These are phyloP conservation scores for Neonectria punicea DNA, from an alignment of 2,329 filamentous ascomycete genomes.

Conservation along the genomic window DNA sequence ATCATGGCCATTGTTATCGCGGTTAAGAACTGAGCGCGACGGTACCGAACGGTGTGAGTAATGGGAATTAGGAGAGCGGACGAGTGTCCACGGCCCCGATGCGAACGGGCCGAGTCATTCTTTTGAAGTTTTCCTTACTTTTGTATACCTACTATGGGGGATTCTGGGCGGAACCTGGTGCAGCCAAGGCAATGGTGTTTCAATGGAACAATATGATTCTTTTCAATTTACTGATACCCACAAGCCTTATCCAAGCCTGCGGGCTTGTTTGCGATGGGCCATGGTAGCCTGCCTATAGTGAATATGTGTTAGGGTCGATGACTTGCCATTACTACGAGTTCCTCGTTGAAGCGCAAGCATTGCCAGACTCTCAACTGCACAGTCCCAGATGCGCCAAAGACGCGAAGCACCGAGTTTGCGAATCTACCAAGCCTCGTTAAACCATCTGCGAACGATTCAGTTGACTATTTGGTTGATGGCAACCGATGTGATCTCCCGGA, in stretches of 20 bases:
- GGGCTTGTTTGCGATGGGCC: not conserved
- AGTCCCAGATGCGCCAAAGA: no score
- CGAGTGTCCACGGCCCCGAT: not conserved
- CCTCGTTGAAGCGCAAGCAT: no score
- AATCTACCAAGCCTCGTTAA: no score
- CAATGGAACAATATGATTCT: slow-evolving; percentile 35
- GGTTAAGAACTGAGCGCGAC: slow-evolving; percentile 54
- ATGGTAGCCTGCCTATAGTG: not conserved
- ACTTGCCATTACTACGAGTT: no score
- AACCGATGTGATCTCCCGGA: no score
- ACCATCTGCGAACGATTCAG: no score
- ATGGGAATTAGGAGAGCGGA: not conserved
- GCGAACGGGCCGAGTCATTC: slow-evolving; percentile 12
- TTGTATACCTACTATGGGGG: slow-evolving; percentile 33
- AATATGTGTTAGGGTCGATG: not conserved
- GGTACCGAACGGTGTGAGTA: not conserved
- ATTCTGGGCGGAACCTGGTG: slow-evolving; percentile 33
- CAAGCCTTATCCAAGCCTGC: slow-evolving; percentile 9
- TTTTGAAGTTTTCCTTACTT: slow-evolving; percentile 25
- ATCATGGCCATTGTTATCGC: slow-evolving; percentile 65
- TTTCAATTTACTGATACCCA: slow-evolving; percentile 38
- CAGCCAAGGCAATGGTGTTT: slow-evolving; percentile 37
- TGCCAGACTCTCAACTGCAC: no score
- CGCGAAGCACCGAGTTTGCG: no score
- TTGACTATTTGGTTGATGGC: no score